Base-by-base conservation (phyloP, 768 basidiomycete genomes). In the Mycena pura region DNA sequence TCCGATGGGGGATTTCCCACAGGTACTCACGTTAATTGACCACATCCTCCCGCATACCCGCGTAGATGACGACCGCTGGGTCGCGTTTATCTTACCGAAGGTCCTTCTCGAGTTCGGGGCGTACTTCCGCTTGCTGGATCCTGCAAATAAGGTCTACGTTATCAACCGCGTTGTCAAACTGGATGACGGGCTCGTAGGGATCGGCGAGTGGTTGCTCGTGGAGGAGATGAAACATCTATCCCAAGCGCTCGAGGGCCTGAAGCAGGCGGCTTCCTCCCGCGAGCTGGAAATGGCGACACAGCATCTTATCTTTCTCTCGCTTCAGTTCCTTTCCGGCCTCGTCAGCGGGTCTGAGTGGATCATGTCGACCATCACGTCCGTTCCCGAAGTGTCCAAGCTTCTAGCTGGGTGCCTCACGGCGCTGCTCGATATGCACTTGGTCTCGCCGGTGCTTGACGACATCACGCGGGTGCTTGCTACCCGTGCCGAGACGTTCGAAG, bases 141-240 rank as follows among this genome's bases (percentile, higher is more conserved):
- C 83, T 3, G 83, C 86, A 54, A 83, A 77, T 40, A 85, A 82
- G 69, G 74, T 80, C 3, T 77, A 80, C 36, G 70, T 92, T 24
- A 69, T 92, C 25, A 74, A 80, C 45, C 80, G 85, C 6, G 77
- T 93, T 3, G 76, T 83, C 21, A 76, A 71, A 17, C 72, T 92
- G 14, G 92, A 93, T 63, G 71, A 77, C 6, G 86, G 84, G 2
- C 71, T 78, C 24, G 72, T 83, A 21, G 86, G 86, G 3, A 73
- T 90, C 2, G 88, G 84, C 17, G 87, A 90, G 60, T 93, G 90
- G 90, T 67, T 93, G 24, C 66, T 93, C 9, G 67, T 74, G n/a
- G 84, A 89, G 63, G 88, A 90, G 60, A 66, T 89, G 58, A 85
- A 84, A 69, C 73, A 78, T n/a, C 73, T 89, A 43, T 73, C 73